Conservation (phyloP, 2,329 filamentous ascomycete genomes). For the Beauveria asiatica region DNA sequence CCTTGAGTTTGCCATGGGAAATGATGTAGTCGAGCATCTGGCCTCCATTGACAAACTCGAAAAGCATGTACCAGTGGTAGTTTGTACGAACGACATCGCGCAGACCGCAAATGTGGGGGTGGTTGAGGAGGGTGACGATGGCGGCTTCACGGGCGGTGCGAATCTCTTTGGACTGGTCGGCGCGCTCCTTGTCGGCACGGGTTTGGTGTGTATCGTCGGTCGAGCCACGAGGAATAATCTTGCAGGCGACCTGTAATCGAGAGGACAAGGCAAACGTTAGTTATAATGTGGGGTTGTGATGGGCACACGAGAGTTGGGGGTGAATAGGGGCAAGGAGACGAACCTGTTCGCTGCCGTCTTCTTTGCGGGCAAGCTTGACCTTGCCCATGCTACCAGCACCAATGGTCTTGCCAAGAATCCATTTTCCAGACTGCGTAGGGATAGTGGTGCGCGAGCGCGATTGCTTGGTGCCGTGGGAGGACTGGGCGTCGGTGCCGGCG, state of each 20-base stretch:
- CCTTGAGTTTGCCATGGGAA: slow-evolving; percentile 91
- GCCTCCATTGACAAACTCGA: slow-evolving; percentile 96
- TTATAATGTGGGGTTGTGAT: slow-evolving; percentile 3
- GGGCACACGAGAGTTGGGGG: not conserved
- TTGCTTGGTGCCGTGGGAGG: slow-evolving; percentile 36
- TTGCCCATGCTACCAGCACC: slow-evolving; percentile 98
- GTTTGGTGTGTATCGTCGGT: slow-evolving; percentile 73
- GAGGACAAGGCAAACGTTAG: not conserved
- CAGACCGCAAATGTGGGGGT: slow-evolving; percentile 93
- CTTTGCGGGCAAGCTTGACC: slow-evolving; percentile 88
- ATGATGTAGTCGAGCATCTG: slow-evolving; percentile 99
- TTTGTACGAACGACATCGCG: slow-evolving; percentile 91
- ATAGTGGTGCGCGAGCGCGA: slow-evolving; percentile 69
- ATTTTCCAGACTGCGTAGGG: slow-evolving; percentile 82
- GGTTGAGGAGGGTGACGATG: slow-evolving; percentile 87
- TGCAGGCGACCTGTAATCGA: slow-evolving; percentile 70
- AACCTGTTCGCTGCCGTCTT: slow-evolving; percentile 86
- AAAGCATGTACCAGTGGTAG: slow-evolving; percentile 99
- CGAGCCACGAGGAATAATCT: slow-evolving; percentile 88
- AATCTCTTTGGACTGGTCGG: slow-evolving; percentile 94
- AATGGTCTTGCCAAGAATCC: slow-evolving; percentile 93
- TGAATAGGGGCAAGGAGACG: slow-evolving; percentile 20
- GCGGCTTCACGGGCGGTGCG: slow-evolving; percentile 90
- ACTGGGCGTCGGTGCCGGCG: slow-evolving; percentile 27
- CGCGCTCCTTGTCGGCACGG: slow-evolving; percentile 70